Evolutionary conservation across 176 grass and related monocot genomes (phyloP).

Genomic region (Ampelocalamus luodianensis): DNA sequence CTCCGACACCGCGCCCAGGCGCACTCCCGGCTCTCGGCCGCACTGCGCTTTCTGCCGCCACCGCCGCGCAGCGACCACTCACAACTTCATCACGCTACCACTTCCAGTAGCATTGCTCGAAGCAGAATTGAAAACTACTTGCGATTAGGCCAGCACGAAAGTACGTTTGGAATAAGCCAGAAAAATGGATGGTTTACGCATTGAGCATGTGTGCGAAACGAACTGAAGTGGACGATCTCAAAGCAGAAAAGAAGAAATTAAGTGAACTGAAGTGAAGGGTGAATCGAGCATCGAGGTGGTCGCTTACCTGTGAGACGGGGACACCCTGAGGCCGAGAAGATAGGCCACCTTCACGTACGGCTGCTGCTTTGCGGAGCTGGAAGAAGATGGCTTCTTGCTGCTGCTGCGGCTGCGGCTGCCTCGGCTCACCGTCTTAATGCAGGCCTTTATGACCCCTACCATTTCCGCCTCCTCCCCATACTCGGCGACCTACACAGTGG

Average conservation of each 20-base stretch:
- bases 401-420: background rate
- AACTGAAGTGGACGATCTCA: background rate
- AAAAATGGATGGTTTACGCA: conserved; percentile 3
- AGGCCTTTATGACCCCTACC: conserved; percentile 66
- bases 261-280: background rate
- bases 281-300: background rate
- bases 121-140: background rate
- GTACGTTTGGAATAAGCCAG: background rate
- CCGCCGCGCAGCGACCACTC: background rate
- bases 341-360: conserved; percentile 60
- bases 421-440: conserved; percentile 55
- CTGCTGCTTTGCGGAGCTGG: background rate
- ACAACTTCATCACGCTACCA: background rate
- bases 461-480: conserved; percentile 52
- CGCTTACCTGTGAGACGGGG: conserved; percentile 61
- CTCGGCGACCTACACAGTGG: conserved; percentile 58
- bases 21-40: background rate
- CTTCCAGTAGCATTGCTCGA: conserved; percentile 4
- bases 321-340: conserved; percentile 73
- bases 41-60: background rate
- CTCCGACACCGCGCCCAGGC: background rate
- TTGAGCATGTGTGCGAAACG: background rate
- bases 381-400: background rate
- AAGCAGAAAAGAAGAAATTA: background rate
- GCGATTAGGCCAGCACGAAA: conserved; percentile 31